phyloP scores from a whole-genome alignment of 208 protist species.

The Acanthamoeba lenticulata region DNA sequence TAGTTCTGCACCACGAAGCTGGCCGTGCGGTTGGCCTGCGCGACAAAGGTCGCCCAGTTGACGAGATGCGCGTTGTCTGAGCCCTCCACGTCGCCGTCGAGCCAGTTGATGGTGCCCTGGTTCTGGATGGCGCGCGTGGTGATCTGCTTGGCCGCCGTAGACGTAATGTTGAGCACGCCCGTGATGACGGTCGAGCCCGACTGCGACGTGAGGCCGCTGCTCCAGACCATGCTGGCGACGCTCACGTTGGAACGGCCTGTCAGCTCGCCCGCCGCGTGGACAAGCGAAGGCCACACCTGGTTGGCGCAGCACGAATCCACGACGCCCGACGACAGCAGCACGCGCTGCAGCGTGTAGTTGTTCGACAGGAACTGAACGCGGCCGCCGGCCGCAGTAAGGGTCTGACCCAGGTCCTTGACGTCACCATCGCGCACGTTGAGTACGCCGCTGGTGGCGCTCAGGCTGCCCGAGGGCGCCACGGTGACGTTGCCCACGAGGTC shows the following conservation, averaged over 20 bases:
- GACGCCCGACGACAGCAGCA: background rate
- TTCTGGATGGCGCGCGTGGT: constrained; percentile 48
- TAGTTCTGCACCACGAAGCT: constrained; percentile 56
- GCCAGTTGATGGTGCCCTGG: constrained; percentile 26
- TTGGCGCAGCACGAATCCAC: constrained; percentile 58
- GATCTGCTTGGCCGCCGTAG: background rate
- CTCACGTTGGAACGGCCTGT: constrained; percentile 36
- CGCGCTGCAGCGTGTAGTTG: background rate
- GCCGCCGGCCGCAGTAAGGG: background rate
- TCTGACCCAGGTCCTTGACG: background rate
- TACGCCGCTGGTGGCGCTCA: constrained; percentile 6
- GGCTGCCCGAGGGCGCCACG: background rate
- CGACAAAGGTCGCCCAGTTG: constrained; percentile 33
- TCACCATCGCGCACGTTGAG: constrained; percentile 45
- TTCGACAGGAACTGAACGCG: constrained; percentile 43
- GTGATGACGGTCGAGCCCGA: constrained; percentile 43
- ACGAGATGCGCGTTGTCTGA: constrained; percentile 7
- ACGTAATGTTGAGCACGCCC: constrained; percentile 47
- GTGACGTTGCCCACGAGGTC: constrained; percentile 17
- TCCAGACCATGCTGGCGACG: constrained; percentile 21
- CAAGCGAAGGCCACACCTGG: constrained; percentile 30
- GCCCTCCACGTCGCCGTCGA: constrained; percentile 48
- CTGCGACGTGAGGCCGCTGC: background rate
- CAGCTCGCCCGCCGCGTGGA: background rate
- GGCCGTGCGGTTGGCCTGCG: background rate